Evolutionary conservation across 306 rosid species (phyloP).

Genomic region (Citrullus amarus): DNA sequence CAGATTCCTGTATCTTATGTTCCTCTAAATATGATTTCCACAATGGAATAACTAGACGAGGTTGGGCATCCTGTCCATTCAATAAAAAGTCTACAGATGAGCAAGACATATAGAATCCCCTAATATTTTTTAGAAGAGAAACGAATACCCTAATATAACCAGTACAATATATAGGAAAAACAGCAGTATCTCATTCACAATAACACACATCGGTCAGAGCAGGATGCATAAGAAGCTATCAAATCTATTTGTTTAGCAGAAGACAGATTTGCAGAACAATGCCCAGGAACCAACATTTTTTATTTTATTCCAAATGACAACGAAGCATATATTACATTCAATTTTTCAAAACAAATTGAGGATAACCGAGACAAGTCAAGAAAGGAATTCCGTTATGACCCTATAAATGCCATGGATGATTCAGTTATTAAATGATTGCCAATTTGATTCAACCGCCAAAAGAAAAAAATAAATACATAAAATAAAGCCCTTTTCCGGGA

Average conservation of each 20-base stretch:
- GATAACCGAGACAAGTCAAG: background rate
- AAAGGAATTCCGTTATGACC: background rate
- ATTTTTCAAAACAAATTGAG: background rate
- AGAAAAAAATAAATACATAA: background rate
- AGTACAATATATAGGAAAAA: background rate
- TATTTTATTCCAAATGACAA: background rate
- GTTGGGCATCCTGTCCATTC: slow-evolving; percentile 70
- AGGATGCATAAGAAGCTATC: background rate
- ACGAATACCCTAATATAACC: background rate
- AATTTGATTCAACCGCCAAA: background rate
- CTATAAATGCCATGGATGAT: background rate
- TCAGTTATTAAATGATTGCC: background rate
- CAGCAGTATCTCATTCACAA: background rate
- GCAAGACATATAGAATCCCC: background rate
- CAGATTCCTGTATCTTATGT: slow-evolving; percentile 62
- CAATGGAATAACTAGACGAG: slow-evolving; percentile 52
- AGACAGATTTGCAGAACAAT: background rate
- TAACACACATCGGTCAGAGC: background rate
- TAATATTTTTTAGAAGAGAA: too few species aligned
- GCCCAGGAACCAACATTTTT: background rate
- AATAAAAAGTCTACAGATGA: slow-evolving; percentile 10
- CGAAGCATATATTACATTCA: background rate
- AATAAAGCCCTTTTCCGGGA: background rate
- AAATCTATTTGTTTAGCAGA: background rate
- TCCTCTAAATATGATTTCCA: slow-evolving; percentile 87